Conservation (phyloP, 2,329 filamentous ascomycete species). For the Pseudogymnoascus sp. region DNA sequence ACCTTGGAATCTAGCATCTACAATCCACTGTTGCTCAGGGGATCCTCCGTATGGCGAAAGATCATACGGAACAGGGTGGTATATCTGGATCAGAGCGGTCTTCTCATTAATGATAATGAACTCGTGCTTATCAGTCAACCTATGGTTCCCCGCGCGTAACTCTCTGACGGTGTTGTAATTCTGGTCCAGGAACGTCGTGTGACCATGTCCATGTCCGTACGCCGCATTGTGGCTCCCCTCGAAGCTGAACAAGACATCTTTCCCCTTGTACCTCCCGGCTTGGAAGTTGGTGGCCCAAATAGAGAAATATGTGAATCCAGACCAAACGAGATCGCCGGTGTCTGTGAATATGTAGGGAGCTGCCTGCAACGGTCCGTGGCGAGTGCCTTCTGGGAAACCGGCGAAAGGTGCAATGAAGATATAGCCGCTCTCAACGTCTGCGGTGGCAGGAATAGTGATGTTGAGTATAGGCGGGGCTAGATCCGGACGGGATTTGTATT, state of each 20-base stretch:
- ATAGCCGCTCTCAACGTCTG: slow-evolving; percentile 36
- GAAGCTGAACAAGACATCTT: slow-evolving; percentile 46
- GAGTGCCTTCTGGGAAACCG: slow-evolving; percentile 31
- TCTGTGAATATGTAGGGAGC: slow-evolving; percentile 49
- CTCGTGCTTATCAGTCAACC: slow-evolving; percentile 47
- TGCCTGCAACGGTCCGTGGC: slow-evolving; percentile 42
- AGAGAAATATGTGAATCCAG: slow-evolving; percentile 44
- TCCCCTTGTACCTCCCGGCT: slow-evolving; percentile 40
- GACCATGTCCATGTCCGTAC: slow-evolving; percentile 48
- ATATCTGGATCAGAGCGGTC: slow-evolving; percentile 47
- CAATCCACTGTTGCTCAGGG: slow-evolving; percentile 47
- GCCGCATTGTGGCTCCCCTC: slow-evolving; percentile 45
- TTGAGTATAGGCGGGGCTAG: slow-evolving; percentile 39
- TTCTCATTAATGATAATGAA: slow-evolving; percentile 46
- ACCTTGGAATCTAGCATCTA: slow-evolving; percentile 48
- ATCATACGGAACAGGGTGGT: slow-evolving; percentile 42
- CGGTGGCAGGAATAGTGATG: slow-evolving; percentile 37
- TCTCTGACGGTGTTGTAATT: slow-evolving; percentile 48
- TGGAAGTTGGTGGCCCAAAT: slow-evolving; percentile 48
- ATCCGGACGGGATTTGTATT: slow-evolving; percentile 41
- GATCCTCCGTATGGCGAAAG: slow-evolving; percentile 39
- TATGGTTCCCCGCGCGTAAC: slow-evolving; percentile 44
- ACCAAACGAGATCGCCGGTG: slow-evolving; percentile 50
- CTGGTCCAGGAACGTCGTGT: slow-evolving; percentile 45
- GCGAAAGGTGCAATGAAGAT: slow-evolving; percentile 37